Evolutionary conservation across 257 asterid genomes (phyloP).

Genomic region (Plantago major): DNA sequence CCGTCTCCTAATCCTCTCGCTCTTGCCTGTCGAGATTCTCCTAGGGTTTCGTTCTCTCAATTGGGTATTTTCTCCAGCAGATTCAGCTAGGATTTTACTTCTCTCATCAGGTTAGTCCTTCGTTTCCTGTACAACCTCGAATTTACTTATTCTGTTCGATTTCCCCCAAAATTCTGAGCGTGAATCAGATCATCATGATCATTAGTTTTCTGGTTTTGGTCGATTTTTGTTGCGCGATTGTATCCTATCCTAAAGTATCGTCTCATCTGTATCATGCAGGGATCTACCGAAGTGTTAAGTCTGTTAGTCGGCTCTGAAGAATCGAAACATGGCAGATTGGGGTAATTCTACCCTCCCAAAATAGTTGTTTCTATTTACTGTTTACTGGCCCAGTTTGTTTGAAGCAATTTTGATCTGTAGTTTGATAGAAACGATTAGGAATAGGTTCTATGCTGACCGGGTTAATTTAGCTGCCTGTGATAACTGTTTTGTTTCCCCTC

Average conservation of each 20-base stretch:
- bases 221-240: not conserved
- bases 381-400: not conserved
- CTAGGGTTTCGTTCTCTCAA: constrained; percentile 2
- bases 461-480: not conserved
- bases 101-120: not conserved
- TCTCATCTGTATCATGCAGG: constrained; percentile 9
- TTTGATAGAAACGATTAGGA: not conserved
- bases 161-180: too few relatives aligned
- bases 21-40: constrained; percentile 6
- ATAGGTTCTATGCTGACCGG: too few relatives aligned
- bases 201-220: not conserved
- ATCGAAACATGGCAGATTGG: constrained; percentile 71
- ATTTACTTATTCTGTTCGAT: too few relatives aligned
- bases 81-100: constrained; percentile 14
- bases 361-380: not conserved
- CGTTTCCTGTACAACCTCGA: not conserved
- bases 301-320: constrained; percentile 19
- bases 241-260: too few relatives aligned
- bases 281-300: constrained; percentile 19
- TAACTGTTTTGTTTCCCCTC: too few relatives aligned
- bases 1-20: too few relatives aligned
- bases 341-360: constrained; percentile 47
- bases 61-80: constrained; percentile 9
- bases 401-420: not conserved
- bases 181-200: not conserved